Base-by-base conservation (phyloP, 352 stramenopile genomes). In the Pythium insidiosum region DNA sequence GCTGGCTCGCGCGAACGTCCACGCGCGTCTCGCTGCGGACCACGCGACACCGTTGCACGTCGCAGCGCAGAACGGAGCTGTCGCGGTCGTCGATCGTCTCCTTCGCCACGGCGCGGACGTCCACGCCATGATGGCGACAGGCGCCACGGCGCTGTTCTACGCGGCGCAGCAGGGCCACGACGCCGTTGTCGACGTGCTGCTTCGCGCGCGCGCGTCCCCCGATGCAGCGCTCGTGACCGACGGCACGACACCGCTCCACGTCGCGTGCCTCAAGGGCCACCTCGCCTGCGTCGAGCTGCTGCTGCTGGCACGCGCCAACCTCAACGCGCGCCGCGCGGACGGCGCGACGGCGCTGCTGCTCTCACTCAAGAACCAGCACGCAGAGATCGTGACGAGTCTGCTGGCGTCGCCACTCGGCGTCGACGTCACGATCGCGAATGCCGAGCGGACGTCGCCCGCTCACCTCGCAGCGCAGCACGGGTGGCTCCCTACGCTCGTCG, bases 311-410 rank as follows among this genome's bases (percentile, higher is more conserved):
- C 40, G 41, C 12, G 48, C 25, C 16, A 44, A 56, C 20, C 19
- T 56, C 2, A 43, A 56, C 29, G 40, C 48, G 9, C 40, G 41
- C 1, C 39, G 48, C 13, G 21, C 13, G 12, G 48, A 97, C 51
- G 88, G 84, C 39, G 84, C 95, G 6, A 96, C 84, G 10, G 71
- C 75, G 16, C 62, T 96, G 11, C 83, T 94, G 60, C 74, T 96
- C 16, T 82, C 85, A 6, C 69, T 75, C 10, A 71, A 88, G 55
- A 80, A 83, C 44, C 82, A 84, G 20, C 76, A 94, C 47, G 43
- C 80, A n/a, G 82, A 84, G 21, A 67, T 84, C 40, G 72, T 83
- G 12, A 21, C 64, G 19, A 47, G 43, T n/a, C 58, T 96, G 20
- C 38, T 93, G 26, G 58, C 26, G 19, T 34, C 4, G 9, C n/a